Evolutionary conservation across 2,329 filamentous ascomycete genomes (phyloP).

Genomic region (Endoconidiophora polonica): DNA sequence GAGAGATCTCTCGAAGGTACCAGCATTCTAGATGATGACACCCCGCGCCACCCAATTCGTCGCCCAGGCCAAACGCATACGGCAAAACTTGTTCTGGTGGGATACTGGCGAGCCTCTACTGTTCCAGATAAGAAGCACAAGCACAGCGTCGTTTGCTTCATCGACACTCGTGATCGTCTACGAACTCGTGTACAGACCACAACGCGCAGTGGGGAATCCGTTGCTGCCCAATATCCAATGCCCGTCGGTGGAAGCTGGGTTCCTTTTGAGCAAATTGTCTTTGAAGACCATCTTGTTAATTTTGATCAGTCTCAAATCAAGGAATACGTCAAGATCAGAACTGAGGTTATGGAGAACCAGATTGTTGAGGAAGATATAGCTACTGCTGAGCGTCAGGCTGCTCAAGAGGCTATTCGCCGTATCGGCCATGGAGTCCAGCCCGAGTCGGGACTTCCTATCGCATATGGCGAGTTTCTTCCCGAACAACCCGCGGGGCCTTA

Average conservation of each 20-base stretch:
- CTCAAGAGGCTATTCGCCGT: conserved; percentile 29
- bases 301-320: conserved; percentile 42
- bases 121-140: conserved; percentile 32
- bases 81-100: conserved; percentile 34
- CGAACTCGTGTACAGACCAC: conserved; percentile 15
- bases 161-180: conserved; percentile 27
- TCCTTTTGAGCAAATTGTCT: conserved; percentile 43
- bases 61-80: conserved; percentile 9
- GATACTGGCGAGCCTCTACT: conserved; percentile 43
- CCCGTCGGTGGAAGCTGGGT: conserved; percentile 48
- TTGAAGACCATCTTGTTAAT: conserved; percentile 37
- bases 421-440: conserved; percentile 29
- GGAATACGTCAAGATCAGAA: conserved; percentile 42
- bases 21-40: conserved; percentile 1
- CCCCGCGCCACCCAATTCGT: conserved; percentile 6
- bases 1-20: not conserved
- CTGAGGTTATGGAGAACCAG: conserved; percentile 20
- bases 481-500: not conserved
- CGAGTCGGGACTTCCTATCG: conserved; percentile 27
- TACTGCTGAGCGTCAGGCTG: conserved; percentile 26
- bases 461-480: conserved; percentile 27
- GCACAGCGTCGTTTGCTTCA: conserved; percentile 45
- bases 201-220: conserved; percentile 30
- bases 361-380: conserved; percentile 24
- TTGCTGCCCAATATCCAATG: conserved; percentile 31